Conservation (phyloP, 1,284 basidiomycete genomes). For the Phlebopus sp. region DNA sequence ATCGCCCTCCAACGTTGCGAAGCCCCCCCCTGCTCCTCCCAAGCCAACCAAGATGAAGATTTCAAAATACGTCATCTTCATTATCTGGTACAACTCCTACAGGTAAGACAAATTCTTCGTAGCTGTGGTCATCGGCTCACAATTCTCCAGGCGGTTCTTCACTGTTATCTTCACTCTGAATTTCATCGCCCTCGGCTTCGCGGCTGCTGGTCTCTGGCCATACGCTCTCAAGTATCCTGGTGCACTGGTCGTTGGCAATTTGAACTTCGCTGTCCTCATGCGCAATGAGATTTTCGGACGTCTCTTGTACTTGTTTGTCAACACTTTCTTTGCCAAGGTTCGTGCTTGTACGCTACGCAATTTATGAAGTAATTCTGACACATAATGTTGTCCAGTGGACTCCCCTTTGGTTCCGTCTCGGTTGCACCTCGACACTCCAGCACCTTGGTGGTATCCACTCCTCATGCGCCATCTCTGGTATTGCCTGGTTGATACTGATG, state of each 20-base stretch:
- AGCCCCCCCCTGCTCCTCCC: constrained; percentile 23
- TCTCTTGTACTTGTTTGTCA: constrained; percentile 47
- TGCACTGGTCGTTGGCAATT: constrained; percentile 56
- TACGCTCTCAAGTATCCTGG: constrained; percentile 59
- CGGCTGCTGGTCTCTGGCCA: constrained; percentile 61
- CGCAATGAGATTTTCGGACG: constrained; percentile 60
- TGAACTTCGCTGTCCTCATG: constrained; percentile 52
- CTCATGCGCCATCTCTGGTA: constrained; percentile 66
- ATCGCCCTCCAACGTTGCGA: constrained; percentile 22
- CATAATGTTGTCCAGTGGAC: constrained; percentile 48
- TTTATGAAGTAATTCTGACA: constrained; percentile 3
- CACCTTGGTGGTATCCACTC: constrained; percentile 77
- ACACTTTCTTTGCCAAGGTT: constrained; percentile 61
- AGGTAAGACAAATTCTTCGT: constrained; percentile 37
- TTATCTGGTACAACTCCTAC: constrained; percentile 70
- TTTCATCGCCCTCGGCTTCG: constrained; percentile 56
- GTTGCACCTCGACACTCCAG: constrained; percentile 69
- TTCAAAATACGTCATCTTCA: constrained; percentile 56
- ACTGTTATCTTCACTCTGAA: constrained; percentile 56
- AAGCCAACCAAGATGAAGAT: constrained; percentile 42
- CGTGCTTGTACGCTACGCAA: constrained; percentile 4
- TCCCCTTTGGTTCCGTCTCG: constrained; percentile 66
- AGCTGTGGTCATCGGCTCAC: constrained; percentile 1
- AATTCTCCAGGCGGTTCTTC: constrained; percentile 57
- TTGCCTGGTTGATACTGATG: constrained; percentile 63